Percentiles rank a stretch among this genome's conserved stretches.
phyloP scores from a whole-genome alignment of 495 filamentous ascomycete genomes.

The Lasiosphaeriaceae sp. region DNA sequence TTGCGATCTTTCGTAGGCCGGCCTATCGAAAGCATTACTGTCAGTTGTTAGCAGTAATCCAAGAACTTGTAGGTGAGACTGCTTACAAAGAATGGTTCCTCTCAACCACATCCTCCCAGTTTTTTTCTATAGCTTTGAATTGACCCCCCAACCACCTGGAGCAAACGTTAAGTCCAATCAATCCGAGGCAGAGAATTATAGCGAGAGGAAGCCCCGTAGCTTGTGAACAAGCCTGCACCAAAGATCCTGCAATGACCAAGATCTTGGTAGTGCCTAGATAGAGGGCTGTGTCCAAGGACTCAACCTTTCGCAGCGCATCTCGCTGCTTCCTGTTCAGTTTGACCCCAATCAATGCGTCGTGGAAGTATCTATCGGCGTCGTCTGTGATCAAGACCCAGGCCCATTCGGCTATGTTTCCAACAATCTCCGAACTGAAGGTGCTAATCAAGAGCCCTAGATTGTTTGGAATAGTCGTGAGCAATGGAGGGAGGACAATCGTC shows the following conservation, averaged over 20 bases:
- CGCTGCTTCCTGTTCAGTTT: conserved; percentile 3
- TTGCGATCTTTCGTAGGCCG: conserved; percentile 1
- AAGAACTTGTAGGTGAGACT: neutral
- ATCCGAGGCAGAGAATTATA: conserved; percentile 3
- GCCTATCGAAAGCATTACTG: conserved; percentile 5
- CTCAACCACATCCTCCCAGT: conserved; percentile 3
- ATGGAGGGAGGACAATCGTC: conserved; percentile 4
- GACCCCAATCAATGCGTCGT: conserved; percentile 4
- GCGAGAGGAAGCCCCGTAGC: neutral
- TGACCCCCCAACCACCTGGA: conserved; percentile 3
- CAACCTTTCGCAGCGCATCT: conserved; percentile 6
- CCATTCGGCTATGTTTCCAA: conserved; percentile 6
- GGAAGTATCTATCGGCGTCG: conserved; percentile 4
- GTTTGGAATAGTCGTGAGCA: conserved; percentile 2
- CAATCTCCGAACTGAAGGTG: conserved; percentile 11
- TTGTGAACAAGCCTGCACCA: conserved; percentile 5
- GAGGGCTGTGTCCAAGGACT: conserved; percentile 6
- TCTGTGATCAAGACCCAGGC: conserved; percentile 6
- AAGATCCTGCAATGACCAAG: conserved; percentile 4
- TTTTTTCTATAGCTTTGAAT: conserved; percentile 5
- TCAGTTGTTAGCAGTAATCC: conserved; percentile 1
- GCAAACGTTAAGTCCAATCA: conserved; percentile 5
- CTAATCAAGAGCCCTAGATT: conserved; percentile 9
- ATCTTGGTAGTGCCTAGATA: conserved; percentile 3
- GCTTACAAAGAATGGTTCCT: conserved; percentile 9